Evolutionary conservation across 805 yeast genomes (phyloP).

Genomic region (Metschnikowia proteae): DNA sequence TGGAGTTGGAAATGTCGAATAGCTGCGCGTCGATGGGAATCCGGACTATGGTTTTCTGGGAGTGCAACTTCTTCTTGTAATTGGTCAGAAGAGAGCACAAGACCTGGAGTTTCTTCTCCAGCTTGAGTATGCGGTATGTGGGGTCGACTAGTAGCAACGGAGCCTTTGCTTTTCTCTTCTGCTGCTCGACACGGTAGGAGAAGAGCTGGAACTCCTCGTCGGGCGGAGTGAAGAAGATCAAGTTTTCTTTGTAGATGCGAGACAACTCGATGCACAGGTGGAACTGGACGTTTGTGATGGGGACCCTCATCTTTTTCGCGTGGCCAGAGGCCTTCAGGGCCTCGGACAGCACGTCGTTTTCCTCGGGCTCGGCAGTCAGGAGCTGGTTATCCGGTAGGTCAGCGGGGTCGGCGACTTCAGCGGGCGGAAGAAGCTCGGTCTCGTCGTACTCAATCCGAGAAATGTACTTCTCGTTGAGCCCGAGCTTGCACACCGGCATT

Average conservation of each 20-base stretch:
- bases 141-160: conserved; percentile 47
- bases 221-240: conserved; percentile 81
- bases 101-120: conserved; percentile 28
- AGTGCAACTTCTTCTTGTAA: conserved; percentile 34
- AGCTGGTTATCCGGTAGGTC: conserved; percentile 12
- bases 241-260: conserved; percentile 61
- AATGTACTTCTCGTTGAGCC: conserved; percentile 39
- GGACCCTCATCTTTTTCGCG: conserved; percentile 19
- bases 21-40: conserved; percentile 37
- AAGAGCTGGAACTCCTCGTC: conserved; percentile 48
- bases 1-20: conserved; percentile 20
- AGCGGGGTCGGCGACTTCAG: background rate
- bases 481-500: conserved; percentile 41
- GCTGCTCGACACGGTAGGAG: conserved; percentile 41
- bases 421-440: conserved; percentile 6
- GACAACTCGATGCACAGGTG: conserved; percentile 73
- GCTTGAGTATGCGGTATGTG: conserved; percentile 24
- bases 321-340: background rate
- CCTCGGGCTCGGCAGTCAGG: conserved; percentile 1
- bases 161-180: conserved; percentile 30
- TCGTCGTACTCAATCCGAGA: conserved; percentile 30
- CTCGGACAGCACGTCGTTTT: background rate
- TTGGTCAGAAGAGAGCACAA: conserved; percentile 33
- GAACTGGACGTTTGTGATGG: conserved; percentile 40
- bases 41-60: conserved; percentile 26